Evolutionary conservation across 805 yeast species (phyloP).

Genomic region (Lachancea lanzarotensis): DNA sequence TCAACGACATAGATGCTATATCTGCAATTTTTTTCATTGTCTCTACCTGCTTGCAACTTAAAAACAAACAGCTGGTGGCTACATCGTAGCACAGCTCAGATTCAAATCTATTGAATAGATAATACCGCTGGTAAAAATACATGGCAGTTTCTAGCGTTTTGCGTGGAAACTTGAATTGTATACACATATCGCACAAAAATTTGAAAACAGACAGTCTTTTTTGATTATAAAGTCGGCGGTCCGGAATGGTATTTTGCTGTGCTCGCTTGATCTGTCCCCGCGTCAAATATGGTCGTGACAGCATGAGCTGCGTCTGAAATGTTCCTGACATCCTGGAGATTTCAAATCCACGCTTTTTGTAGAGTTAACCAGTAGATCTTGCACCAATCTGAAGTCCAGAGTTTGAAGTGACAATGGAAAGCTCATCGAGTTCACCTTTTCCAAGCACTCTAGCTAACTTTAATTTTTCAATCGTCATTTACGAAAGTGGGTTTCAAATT

Average conservation of each 20-base stretch:
- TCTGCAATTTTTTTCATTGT: constrained; percentile 70
- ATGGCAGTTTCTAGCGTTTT: constrained; percentile 64
- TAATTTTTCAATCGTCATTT: constrained; percentile 1
- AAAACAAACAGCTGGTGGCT: constrained; percentile 60
- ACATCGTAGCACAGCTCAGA: constrained; percentile 50
- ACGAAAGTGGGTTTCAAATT: background rate
- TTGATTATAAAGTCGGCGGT: constrained; percentile 43
- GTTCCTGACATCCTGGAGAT: background rate
- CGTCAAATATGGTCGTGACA: constrained; percentile 58
- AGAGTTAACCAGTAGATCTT: background rate
- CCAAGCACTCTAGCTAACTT: background rate
- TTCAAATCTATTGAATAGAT: constrained; percentile 57
- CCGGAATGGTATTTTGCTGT: constrained; percentile 47
- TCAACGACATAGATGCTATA: constrained; percentile 39
- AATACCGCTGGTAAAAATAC: constrained; percentile 66
- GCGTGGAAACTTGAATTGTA: constrained; percentile 57
- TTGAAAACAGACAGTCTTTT: constrained; percentile 49
- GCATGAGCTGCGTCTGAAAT: constrained; percentile 25
- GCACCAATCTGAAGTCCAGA: background rate
- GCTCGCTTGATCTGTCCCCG: constrained; percentile 45
- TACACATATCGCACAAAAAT: constrained; percentile 47
- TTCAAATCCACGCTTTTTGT: background rate
- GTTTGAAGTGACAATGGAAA: background rate
- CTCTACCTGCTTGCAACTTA: constrained; percentile 77
- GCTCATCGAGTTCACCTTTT: no score